Conservation (phyloP, 2,329 filamentous ascomycete genomes). For the Nannizzia gypsea region DNA sequence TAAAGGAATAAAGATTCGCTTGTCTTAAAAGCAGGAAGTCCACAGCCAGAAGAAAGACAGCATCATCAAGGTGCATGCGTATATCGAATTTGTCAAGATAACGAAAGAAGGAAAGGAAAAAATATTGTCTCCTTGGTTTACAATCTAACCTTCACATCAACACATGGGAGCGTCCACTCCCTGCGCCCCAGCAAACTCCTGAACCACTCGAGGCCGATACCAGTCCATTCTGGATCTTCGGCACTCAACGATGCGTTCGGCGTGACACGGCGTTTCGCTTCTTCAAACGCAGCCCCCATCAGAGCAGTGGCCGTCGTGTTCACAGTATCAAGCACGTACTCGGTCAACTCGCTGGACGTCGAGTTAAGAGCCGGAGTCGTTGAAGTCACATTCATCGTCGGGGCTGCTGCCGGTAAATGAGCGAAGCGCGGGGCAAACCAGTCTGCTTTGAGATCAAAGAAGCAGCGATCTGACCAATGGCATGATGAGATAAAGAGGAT, state of each 20-base stretch:
- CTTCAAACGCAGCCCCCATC: conserved; percentile 55
- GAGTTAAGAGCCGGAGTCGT: conserved; percentile 20
- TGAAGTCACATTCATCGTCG: not conserved
- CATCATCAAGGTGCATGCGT: not conserved
- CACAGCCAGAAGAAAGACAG: too few relatives aligned
- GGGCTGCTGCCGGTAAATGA: conserved; percentile 9
- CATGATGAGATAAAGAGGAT: conserved; percentile 88
- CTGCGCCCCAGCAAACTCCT: conserved; percentile 66
- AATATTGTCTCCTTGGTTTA: conserved; percentile 31
- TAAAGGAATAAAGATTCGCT: not conserved
- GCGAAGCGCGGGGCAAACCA: conserved; percentile 76
- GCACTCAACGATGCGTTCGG: conserved; percentile 19
- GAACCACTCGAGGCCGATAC: conserved; percentile 74
- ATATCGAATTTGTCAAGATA: not conserved
- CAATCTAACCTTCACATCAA: conserved; percentile 75
- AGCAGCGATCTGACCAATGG: conserved; percentile 79
- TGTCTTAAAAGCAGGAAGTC: not conserved
- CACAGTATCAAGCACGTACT: conserved; percentile 38
- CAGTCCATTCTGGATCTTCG: conserved; percentile 55
- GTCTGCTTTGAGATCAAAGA: conserved; percentile 83
- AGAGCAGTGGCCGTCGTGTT: conserved; percentile 60
- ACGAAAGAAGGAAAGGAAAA: not conserved
- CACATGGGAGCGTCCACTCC: conserved; percentile 83
- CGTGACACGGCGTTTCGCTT: conserved; percentile 35
- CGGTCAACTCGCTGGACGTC: conserved; percentile 23